Percentiles rank a stretch among this genome's conserved stretches.
Evolutionary conservation across 2,329 filamentous ascomycete genomes (phyloP).

Genomic region (Endothia cerciana): DNA sequence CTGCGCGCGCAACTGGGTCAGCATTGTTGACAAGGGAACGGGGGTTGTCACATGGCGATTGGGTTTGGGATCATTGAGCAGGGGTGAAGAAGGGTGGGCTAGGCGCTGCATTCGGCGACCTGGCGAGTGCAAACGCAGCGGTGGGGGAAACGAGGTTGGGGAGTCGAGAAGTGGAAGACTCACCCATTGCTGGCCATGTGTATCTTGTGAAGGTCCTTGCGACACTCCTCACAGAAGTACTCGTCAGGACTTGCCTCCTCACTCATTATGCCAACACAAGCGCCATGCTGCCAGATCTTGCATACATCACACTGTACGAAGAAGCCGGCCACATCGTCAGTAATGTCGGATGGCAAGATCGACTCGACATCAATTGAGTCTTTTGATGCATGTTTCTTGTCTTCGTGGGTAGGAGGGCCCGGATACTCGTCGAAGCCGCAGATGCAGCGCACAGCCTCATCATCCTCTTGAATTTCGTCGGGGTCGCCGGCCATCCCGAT

Average conservation of each 20-base stretch:
- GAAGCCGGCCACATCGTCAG: conserved; percentile 88
- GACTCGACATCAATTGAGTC: conserved; percentile 61
- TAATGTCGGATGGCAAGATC: conserved; percentile 62
- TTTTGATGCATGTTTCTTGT: conserved; percentile 55
- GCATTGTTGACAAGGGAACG: conserved; percentile 33
- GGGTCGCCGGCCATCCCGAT: conserved; percentile 64
- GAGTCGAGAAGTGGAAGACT: conserved; percentile 43
- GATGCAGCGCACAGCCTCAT: conserved; percentile 92
- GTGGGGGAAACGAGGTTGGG: no score
- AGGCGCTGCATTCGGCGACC: neutral
- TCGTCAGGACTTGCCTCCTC: conserved; percentile 92
- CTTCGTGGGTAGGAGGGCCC: conserved; percentile 69
- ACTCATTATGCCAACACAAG: conserved; percentile 95
- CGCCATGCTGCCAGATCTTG: conserved; percentile 98
- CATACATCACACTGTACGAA: conserved; percentile 98
- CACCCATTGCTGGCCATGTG: conserved; percentile 83
- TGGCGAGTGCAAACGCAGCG: neutral
- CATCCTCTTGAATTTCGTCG: conserved; percentile 71
- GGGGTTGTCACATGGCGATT: neutral
- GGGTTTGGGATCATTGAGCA: neutral
- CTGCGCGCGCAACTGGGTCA: conserved; percentile 50
- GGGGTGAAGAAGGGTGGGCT: neutral
- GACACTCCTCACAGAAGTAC: conserved; percentile 96
- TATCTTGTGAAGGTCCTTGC: conserved; percentile 87
- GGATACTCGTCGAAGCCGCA: conserved; percentile 96